Evolutionary conservation across 2,329 filamentous ascomycete genomes (phyloP), one percentile per base, ranked within the genome.

Genomic region (Beauveria pseudobassiana): DNA sequence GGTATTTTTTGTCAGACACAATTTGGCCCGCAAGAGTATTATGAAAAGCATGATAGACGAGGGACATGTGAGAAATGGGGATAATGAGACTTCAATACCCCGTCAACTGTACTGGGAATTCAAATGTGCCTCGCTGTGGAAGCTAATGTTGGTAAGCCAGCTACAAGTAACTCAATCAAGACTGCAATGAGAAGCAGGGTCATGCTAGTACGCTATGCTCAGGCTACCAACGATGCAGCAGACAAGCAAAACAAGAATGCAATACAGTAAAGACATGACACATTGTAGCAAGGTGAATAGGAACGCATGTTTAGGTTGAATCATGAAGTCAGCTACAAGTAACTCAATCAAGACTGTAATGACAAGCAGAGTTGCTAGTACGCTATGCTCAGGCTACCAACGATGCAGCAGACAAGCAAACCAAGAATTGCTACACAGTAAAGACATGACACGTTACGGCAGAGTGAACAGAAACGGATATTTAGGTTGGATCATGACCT

Each of bases 401-500:
- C 12, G 5, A 38, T 38, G 34, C 34, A 38, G 14, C 34, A 16
- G 5, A 16, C 34, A 16, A 5, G 5, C 7, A 45, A 9, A 10
- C 4, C 43, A 20, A 20, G 5, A 9, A 45, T 2, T 12, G 1
- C 20, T 12, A 18, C 16, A 20, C 28, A 38, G 5, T 14, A 1
- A 5, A 42, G 51, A 22, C 16, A 5, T 52, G 22, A 20, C 42
- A 46, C 24, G 7, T 56, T 26, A 56, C 18, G 3, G 6, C 6
- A 18, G 5, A 24, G 5, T n/a, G 18, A 48, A 7, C 16, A 48
- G 53, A 43, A 46, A 3, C 9, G 5, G 8, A 8, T 48, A 1
- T 7, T 57, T 57, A 50, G 55, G 58, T 60, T 69, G 71, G 68
- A 72, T 74, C 72, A 72, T 74, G 73, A 72, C 73, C 73, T 75